phyloP scores from a whole-genome alignment of 352 stramenopile genomes.

The Globisporangium alternatum region DNA sequence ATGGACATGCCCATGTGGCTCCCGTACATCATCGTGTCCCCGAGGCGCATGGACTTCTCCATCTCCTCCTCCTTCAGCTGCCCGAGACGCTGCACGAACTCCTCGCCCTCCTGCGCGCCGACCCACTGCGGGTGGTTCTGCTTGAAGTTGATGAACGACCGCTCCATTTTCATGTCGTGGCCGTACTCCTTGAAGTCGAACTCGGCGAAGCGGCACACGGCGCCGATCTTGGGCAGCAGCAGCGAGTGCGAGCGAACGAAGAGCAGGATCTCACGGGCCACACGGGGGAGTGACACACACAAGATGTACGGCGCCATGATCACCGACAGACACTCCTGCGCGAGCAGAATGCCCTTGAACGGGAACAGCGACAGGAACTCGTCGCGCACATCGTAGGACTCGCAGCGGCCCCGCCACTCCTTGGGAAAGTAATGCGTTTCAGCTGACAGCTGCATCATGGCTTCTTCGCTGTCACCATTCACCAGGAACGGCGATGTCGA shows the following conservation, averaged over 20 bases:
- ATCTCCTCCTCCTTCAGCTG: conserved; percentile 82
- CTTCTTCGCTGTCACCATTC: conserved; percentile 78
- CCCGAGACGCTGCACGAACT: conserved; percentile 59
- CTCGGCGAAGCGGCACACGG: conserved; percentile 93
- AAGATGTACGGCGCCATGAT: conserved; percentile 96
- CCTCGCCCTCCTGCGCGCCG: conserved; percentile 69
- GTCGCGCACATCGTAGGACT: conserved; percentile 86
- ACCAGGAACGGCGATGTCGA: conserved; percentile 65
- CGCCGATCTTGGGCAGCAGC: conserved; percentile 90
- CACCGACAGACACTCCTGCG: conserved; percentile 92
- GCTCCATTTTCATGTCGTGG: conserved; percentile 96
- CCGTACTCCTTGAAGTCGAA: conserved; percentile 97
- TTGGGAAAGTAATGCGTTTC: conserved; percentile 97
- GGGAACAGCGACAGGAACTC: conserved; percentile 91
- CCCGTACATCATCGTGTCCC: conserved; percentile 79
- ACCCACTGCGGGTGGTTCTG: conserved; percentile 88
- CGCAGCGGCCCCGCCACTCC: conserved; percentile 87
- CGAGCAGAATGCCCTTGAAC: conserved; percentile 94
- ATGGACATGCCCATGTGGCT: conserved; percentile 60
- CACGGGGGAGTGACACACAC: conserved; percentile 91
- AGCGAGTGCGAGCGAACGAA: conserved; percentile 94
- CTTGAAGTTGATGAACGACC: conserved; percentile 97
- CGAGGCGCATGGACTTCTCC: conserved; percentile 84
- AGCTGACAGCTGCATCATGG: conserved; percentile 79
- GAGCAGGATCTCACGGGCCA: conserved; percentile 88